These are phyloP conservation scores for Talaromyces islandicus DNA, from an alignment of 2,329 filamentous ascomycete species.

Conservation along the genomic window DNA sequence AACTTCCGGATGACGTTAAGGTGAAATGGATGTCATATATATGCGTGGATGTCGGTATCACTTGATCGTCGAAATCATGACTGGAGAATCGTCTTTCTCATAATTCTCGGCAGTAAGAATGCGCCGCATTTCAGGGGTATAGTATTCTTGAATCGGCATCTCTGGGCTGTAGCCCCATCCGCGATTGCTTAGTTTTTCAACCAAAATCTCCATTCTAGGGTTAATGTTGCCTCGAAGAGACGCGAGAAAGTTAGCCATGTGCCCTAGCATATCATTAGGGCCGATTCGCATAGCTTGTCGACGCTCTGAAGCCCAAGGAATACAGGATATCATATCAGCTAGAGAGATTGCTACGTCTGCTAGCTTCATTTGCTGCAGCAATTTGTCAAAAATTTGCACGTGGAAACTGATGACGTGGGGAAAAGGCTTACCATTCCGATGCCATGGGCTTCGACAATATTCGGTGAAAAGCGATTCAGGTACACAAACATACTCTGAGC, in stretches of 20 bases:
- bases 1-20: not conserved
- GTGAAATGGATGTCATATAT: not conserved
- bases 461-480: conserved; percentile 9
- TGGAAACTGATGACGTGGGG: not conserved
- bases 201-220: conserved; percentile 9
- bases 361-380: conserved; percentile 10
- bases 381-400: not conserved
- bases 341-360: conserved; percentile 11
- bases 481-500: conserved; percentile 7
- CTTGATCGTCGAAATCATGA: not conserved
- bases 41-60: not conserved
- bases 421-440: conserved; percentile 7
- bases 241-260: conserved; percentile 6
- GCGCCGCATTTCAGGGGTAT: not conserved
- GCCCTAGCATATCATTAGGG: conserved; percentile 7
- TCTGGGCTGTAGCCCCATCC: conserved; percentile 4
- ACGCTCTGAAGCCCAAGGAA: conserved; percentile 7
- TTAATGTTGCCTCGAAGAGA: conserved; percentile 10
- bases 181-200: conserved; percentile 6
- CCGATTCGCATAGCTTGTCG: conserved; percentile 9
- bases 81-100: not conserved
- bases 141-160: not conserved
- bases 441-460: conserved; percentile 10
- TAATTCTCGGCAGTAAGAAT: not conserved
- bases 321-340: conserved; percentile 8